Percentiles rank a stretch among this genome's conserved stretches.
phyloP scores from a whole-genome alignment of 2,329 filamentous ascomycete species.

The Fusarium sp. region DNA sequence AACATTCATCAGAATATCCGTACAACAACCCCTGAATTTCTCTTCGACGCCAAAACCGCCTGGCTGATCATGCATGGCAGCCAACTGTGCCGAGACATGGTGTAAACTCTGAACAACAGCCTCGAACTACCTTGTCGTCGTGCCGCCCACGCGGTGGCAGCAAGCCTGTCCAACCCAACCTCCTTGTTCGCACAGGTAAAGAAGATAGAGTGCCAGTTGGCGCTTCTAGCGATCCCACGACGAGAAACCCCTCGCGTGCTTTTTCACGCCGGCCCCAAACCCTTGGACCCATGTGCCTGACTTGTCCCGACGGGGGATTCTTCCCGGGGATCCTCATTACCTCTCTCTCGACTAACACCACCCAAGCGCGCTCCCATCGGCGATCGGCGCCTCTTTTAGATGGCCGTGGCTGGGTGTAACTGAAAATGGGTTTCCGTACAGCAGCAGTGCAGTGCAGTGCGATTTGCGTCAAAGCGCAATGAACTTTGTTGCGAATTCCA shows the following conservation, averaged over 20 bases:
- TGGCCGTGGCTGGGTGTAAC: slow-evolving; percentile 9
- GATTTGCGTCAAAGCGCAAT: not conserved
- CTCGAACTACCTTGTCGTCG: not conserved
- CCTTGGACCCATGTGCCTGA: slow-evolving; percentile 8
- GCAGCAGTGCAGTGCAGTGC: not conserved
- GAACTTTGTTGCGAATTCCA: slow-evolving; percentile 1
- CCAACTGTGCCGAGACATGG: not conserved
- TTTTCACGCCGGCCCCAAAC: slow-evolving; percentile 10
- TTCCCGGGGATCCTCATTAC: slow-evolving; percentile 23
- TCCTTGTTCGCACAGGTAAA: not conserved
- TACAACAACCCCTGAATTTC: slow-evolving; percentile 1
- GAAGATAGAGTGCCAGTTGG: not conserved
- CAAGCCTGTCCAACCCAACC: slow-evolving; percentile 11
- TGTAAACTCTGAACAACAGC: slow-evolving; percentile 6
- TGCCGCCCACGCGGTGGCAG: not conserved
- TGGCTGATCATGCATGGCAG: not conserved
- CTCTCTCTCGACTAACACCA: slow-evolving; percentile 1
- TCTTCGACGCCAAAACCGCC: not conserved
- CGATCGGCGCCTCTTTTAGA: slow-evolving; percentile 21
- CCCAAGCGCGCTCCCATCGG: slow-evolving; percentile 5
- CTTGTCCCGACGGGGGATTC: slow-evolving; percentile 16
- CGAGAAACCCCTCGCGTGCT: slow-evolving; percentile 14
- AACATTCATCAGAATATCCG: not conserved
- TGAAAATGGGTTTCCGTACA: slow-evolving; percentile 13
- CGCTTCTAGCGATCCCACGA: not conserved